Base-by-base conservation (phyloP, 2,329 filamentous ascomycete species). In the Ambrosiella cleistominuta region DNA sequence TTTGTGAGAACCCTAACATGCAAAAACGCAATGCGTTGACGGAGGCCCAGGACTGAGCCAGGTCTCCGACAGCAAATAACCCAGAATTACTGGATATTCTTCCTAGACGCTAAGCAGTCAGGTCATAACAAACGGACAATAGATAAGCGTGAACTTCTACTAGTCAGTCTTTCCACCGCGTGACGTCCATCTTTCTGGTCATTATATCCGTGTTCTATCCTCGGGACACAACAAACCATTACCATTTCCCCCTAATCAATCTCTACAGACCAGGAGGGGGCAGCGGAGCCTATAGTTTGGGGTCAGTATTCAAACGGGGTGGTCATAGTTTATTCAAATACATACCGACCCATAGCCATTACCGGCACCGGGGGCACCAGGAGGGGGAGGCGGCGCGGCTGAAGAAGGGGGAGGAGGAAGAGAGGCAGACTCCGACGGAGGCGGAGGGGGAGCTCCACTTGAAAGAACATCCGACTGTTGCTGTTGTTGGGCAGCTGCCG, bases 291-390 rank as follows among this genome's bases (percentile, higher is more conserved):
- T 7, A 9, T 9, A 9, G 12, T 11, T 11, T 44, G 19, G 8
- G 19, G 39, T 52, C 38, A 47, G 49, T 53, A 50, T 60, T 19
- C 53, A 40, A 53, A 57, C 9, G n/a, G 27, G 44, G 17, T 19
- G 38, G 39, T 17, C 35, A 39, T 4, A n/a, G 12, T 49, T 1
- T 27, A 27, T 19, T 39, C 9, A 36, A 37, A 15, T 58, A 47
- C 80, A 64, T 78, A 85, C 84, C 64, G 82, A 75, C 64, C 78
- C 81, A 66, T 86, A 88, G 53, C 76, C 73, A 54, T 73, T 71
- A 13, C 8, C 44, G 15, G 11, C 7, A 17, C 47, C 17, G 6
- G 13, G 47, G 8, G 37, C 44, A 39, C 55, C 55, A 27, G 55
- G 57, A 37, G 51, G 70, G n/a, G 75, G 73, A 11, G 78, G 73